phyloP scores from a whole-genome alignment of 202 grass and related monocot genomes.

The Panicum hallii region DNA sequence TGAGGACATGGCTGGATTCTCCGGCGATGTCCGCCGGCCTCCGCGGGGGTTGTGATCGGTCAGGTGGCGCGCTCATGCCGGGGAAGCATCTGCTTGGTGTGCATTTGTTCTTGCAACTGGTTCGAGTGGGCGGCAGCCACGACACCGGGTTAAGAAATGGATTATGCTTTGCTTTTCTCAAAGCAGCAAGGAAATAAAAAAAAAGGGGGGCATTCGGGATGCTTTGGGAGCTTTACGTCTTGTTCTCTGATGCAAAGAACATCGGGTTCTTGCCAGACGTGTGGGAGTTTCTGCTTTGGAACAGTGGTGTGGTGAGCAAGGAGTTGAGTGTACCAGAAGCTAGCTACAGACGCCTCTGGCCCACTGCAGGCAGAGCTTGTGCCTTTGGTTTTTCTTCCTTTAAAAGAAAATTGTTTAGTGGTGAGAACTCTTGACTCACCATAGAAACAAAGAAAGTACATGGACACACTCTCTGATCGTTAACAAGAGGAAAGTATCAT shows the following conservation, averaged over 20 bases:
- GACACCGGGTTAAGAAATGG: slow-evolving; percentile 41
- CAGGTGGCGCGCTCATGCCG: not conserved
- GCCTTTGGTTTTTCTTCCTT: not conserved
- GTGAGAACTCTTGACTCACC: not conserved
- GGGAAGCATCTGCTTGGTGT: slow-evolving; percentile 2
- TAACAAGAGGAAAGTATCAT: no score
- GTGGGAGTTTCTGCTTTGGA: slow-evolving; percentile 27
- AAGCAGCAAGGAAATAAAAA: slow-evolving; percentile 48
- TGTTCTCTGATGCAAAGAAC: slow-evolving; percentile 53
- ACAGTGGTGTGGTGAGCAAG: not conserved
- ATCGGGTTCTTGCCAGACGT: slow-evolving; percentile 47
- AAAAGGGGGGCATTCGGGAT: slow-evolving; percentile 40
- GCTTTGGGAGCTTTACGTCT: slow-evolving; percentile 53
- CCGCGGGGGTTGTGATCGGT: not conserved
- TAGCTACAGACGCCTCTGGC: not conserved
- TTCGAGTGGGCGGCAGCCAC: slow-evolving; percentile 20
- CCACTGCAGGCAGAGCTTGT: not conserved
- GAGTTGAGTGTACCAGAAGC: slow-evolving; percentile 39
- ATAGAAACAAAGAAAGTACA: no score
- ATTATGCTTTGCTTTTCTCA: slow-evolving; percentile 70
- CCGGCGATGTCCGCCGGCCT: not conserved
- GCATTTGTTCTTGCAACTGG: slow-evolving; percentile 31
- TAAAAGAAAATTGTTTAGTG: not conserved
- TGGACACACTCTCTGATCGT: no score
- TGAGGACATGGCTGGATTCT: slow-evolving; percentile 44